Evolutionary conservation across 768 basidiomycete species (phyloP).

Genomic region (Psilocybe sp.): DNA sequence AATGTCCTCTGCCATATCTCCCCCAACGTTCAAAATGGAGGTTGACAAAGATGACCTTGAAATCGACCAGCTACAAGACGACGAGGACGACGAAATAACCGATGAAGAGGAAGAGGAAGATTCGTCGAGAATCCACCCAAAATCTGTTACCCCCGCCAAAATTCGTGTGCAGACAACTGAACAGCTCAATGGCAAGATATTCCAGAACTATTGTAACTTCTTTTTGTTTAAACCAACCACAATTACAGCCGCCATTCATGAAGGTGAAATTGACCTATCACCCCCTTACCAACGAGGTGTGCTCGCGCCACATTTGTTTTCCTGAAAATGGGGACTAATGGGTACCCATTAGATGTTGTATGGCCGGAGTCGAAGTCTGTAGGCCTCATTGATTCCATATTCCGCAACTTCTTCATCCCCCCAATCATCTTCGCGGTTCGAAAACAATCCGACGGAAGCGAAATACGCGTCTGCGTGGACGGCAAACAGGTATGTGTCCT

Average conservation of each 20-base stretch:
- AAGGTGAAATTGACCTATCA: slow-evolving; percentile 66
- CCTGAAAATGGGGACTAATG: not conserved
- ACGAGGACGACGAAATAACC: slow-evolving; percentile 38
- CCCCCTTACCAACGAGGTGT: slow-evolving; percentile 73
- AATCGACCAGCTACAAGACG: slow-evolving; percentile 47
- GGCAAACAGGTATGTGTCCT: slow-evolving; percentile 81
- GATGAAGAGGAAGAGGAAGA: slow-evolving; percentile 40
- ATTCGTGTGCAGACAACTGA: not conserved
- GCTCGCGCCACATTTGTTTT: slow-evolving; percentile 11
- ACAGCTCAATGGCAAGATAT: not conserved
- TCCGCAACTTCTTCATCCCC: slow-evolving; percentile 76
- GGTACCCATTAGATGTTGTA: slow-evolving; percentile 54
- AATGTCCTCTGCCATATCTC: too few species aligned
- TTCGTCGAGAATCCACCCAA: slow-evolving; percentile 37
- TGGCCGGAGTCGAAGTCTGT: slow-evolving; percentile 73
- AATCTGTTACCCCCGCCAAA: slow-evolving; percentile 45
- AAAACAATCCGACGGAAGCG: slow-evolving; percentile 51
- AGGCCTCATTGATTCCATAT: slow-evolving; percentile 72
- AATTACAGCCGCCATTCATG: slow-evolving; percentile 58
- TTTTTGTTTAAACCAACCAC: not conserved
- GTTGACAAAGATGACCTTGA: slow-evolving; percentile 26
- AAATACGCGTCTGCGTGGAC: slow-evolving; percentile 67
- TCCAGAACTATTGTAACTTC: not conserved
- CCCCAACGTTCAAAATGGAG: not conserved
- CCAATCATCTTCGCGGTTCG: slow-evolving; percentile 73